Percentiles rank a stretch among this genome's conserved stretches.
Conservation (phyloP, 306 rosid species). For the Leucaena leucocephala region DNA sequence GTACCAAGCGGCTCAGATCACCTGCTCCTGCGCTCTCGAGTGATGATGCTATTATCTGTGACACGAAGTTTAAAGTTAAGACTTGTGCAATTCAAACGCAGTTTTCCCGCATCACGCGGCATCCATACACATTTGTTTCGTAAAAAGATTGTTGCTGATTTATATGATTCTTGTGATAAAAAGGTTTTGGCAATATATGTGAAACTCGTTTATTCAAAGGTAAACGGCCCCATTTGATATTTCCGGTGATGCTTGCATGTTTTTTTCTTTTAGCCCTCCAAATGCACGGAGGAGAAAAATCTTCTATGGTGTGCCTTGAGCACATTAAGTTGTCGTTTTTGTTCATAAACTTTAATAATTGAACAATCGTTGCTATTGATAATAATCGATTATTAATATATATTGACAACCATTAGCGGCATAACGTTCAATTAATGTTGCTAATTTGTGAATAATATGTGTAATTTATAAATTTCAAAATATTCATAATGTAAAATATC, state of each 20-base stretch:
- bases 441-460: background rate
- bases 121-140: constrained; percentile 31
- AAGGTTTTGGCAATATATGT: constrained; percentile 15
- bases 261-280: too few relatives aligned
- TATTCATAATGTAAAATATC: background rate
- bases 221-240: constrained; percentile 15
- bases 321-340: background rate
- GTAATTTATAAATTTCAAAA: background rate
- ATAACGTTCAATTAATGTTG: background rate
- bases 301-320: background rate
- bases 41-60: constrained; percentile 23
- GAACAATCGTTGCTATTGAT: background rate
- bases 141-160: constrained; percentile 2
- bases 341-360: background rate
- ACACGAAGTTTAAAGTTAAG: constrained; percentile 8
- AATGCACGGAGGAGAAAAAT: background rate
- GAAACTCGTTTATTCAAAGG: background rate
- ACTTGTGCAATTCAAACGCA: constrained; percentile 34
- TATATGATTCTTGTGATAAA: constrained; percentile 23
- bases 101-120: constrained; percentile 19
- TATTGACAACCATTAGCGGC: background rate
- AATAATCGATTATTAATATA: background rate
- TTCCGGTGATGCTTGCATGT: background rate
- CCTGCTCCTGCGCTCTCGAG: constrained; percentile 30
- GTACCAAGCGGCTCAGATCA: background rate